Conservation (phyloP, 2,329 filamentous ascomycete species). For the Fusarium sp. region DNA sequence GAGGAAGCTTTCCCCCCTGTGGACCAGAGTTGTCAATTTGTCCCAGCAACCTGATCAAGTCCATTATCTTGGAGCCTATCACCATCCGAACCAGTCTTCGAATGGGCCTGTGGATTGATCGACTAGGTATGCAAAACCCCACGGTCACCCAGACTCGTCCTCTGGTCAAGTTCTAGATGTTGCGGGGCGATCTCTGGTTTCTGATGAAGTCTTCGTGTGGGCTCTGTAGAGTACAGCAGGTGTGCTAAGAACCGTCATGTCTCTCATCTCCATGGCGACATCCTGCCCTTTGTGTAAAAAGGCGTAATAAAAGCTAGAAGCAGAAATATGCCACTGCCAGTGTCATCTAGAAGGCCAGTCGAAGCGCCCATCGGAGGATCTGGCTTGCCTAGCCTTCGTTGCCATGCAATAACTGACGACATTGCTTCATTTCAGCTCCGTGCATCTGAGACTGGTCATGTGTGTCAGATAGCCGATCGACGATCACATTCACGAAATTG, state of each 20-base stretch:
- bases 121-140: neutral
- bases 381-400: slow-evolving; percentile 1
- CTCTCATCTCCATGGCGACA: slow-evolving; percentile 2
- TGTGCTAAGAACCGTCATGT: neutral
- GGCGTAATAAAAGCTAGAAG: neutral
- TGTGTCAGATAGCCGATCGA: slow-evolving; percentile 41
- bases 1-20: neutral
- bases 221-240: neutral
- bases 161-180: slow-evolving; percentile 1
- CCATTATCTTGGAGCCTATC: neutral
- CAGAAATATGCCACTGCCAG: neutral
- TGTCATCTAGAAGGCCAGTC: neutral
- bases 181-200: slow-evolving; percentile 1
- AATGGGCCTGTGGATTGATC: neutral
- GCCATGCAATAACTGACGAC: slow-evolving; percentile 11
- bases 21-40: neutral
- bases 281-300: neutral
- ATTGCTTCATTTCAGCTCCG: slow-evolving; percentile 18
- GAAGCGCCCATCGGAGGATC: neutral
- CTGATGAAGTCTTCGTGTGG: neutral
- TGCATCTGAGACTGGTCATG: slow-evolving; percentile 23
- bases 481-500: slow-evolving; percentile 32
- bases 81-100: neutral
- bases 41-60: neutral
- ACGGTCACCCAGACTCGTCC: neutral